phyloP scores from a whole-genome alignment of 768 basidiomycete genomes.

The Lyophyllum semitale region DNA sequence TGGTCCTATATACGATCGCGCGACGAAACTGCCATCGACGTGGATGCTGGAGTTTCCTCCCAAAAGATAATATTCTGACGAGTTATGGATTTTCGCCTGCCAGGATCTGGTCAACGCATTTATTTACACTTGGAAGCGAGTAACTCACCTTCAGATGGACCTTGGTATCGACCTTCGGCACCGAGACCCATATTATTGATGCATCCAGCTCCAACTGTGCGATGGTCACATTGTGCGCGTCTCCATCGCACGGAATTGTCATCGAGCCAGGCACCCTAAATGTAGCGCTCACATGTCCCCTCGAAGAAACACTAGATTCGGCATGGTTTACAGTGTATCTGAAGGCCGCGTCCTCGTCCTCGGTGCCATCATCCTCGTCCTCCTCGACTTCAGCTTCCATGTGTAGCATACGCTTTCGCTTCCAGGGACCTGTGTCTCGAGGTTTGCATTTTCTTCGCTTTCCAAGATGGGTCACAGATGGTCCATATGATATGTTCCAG shows the following conservation, averaged over 20 bases:
- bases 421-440: too few relatives aligned
- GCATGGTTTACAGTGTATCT: too few relatives aligned
- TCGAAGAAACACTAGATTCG: neutral
- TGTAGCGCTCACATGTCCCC: slow-evolving; percentile 25
- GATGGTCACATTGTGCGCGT: slow-evolving; percentile 41
- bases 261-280: slow-evolving; percentile 41
- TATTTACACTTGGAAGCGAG: too few relatives aligned
- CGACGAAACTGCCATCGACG: too few relatives aligned
- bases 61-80: too few relatives aligned
- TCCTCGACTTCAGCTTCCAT: neutral
- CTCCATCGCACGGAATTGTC: slow-evolving; percentile 39
- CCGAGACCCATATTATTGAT: slow-evolving; percentile 38
- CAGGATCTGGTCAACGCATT: too few relatives aligned
- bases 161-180: slow-evolving; percentile 38
- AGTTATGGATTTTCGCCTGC: too few relatives aligned
- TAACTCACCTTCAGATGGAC: slow-evolving; percentile 43
- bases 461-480: neutral
- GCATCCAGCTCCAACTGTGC: slow-evolving; percentile 35
- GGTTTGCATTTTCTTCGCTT: too few relatives aligned
- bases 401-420: neutral
- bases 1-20: too few relatives aligned
- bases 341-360: neutral
- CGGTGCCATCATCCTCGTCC: neutral
- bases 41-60: too few relatives aligned
- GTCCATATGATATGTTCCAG: too few relatives aligned